phyloP scores from a whole-genome alignment of 768 basidiomycete species.

The Lactarius akahatsu region DNA sequence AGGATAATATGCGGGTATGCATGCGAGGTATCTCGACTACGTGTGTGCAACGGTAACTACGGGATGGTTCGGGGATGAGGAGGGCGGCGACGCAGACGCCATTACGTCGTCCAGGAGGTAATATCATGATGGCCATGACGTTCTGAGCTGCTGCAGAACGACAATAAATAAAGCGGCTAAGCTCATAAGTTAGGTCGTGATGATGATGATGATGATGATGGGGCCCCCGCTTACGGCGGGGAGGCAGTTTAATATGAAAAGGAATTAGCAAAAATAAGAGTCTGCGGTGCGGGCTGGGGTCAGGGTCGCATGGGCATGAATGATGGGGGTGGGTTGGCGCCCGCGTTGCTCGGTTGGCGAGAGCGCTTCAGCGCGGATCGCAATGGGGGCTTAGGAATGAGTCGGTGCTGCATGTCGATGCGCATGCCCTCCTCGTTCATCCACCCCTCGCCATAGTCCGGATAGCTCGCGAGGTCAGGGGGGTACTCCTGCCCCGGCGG shows the following conservation, averaged over 20 bases:
- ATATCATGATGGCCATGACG: neutral
- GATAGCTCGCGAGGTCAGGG: conserved; percentile 67
- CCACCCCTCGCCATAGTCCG: conserved; percentile 73
- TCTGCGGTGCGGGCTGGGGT: neutral
- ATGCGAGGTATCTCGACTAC: conserved; percentile 24
- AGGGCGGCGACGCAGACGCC: conserved; percentile 4
- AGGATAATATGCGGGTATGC: conserved; percentile 17
- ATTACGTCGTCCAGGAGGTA: neutral
- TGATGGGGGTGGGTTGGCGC: neutral
- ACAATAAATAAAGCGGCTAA: conserved; percentile 20
- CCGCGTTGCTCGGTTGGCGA: conserved; percentile 22
- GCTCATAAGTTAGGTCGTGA: conserved; percentile 4
- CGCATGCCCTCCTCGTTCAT: conserved; percentile 81
- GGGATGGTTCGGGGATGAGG: conserved; percentile 6
- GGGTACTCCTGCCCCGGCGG: conserved; percentile 62
- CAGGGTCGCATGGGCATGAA: conserved; percentile 6
- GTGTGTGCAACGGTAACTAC: conserved; percentile 2
- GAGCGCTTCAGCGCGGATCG: conserved; percentile 68
- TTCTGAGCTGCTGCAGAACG: neutral
- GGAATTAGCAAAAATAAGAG: neutral
- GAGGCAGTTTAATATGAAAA: neutral
- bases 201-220: neutral
- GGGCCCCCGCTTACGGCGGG: neutral
- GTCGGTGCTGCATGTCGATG: conserved; percentile 75
- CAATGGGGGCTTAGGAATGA: conserved; percentile 67